Evolutionary conservation across 305 asterid species (phyloP).

Genomic region (Withania somnifera): DNA sequence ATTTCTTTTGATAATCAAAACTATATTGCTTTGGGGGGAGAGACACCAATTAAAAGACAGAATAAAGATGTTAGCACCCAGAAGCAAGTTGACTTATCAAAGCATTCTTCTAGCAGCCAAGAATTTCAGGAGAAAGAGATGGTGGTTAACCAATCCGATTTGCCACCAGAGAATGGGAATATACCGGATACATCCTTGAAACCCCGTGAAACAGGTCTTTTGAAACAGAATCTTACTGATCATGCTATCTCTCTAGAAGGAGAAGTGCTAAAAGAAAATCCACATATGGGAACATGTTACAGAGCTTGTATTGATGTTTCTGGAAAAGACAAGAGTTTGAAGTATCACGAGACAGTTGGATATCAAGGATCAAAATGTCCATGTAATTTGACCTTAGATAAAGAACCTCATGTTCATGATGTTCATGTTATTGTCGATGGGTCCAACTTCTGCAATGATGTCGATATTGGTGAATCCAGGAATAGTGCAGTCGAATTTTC

Average conservation of each 20-base stretch:
- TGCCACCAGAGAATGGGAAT: neutral
- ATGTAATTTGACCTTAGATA: neutral
- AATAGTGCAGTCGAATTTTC: slow-evolving; percentile 3
- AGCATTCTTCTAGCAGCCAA: slow-evolving; percentile 13
- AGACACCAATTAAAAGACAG: slow-evolving; percentile 7
- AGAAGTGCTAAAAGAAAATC: slow-evolving; percentile 12
- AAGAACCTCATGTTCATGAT: slow-evolving; percentile 25
- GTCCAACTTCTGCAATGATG: slow-evolving; percentile 9
- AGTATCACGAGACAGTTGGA: slow-evolving; percentile 14
- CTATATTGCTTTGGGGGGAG: slow-evolving; percentile 5
- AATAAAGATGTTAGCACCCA: slow-evolving; percentile 10
- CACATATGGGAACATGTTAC: slow-evolving; percentile 20
- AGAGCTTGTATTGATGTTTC: slow-evolving; percentile 9
- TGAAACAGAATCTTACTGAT: slow-evolving; percentile 15
- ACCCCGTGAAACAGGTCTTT: neutral
- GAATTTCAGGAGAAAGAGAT: slow-evolving; percentile 51
- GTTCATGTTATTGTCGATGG: slow-evolving; percentile 18
- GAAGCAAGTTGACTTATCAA: slow-evolving; percentile 12
- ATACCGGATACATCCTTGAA: neutral
- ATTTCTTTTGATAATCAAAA: neutral
- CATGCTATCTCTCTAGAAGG: slow-evolving; percentile 1
- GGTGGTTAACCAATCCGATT: slow-evolving; percentile 16
- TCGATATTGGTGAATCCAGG: neutral
- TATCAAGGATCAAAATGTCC: slow-evolving; percentile 10
- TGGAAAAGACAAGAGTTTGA: slow-evolving; percentile 1